Base-by-base conservation (phyloP, 495 filamentous ascomycete genomes). In the Rostrohypoxylon terebratum region DNA sequence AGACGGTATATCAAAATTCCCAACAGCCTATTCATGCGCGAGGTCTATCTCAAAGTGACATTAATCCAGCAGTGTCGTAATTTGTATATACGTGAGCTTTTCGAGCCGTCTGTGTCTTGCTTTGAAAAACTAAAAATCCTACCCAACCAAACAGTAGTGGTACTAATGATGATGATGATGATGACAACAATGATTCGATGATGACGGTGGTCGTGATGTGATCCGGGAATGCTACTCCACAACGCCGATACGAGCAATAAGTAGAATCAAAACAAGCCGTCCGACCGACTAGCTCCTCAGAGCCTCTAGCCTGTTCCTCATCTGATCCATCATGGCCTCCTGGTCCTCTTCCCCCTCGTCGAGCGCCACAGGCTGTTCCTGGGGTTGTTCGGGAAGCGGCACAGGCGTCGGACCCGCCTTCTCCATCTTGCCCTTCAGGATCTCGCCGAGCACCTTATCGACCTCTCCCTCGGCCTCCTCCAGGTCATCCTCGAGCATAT, bases 391-490 rank as follows among this genome's bases (percentile, higher is more conserved):
- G 62, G 89, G 87, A 62, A 90, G 80, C 23, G 87, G 88, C 68
- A 85, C 83, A 13, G 88, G 87, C 65, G 83, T 84, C 34, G 79
- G 70, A 20, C 87, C 87, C 14, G 90, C 89, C 80, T 90, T 90
- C 58, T 90, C 89, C 77, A 97, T 87, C 75, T 88, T 88, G 68
- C 93, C 93, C 78, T 93, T 92, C 58, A 98, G 77, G 20, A 98
- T 90, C 82, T 98, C 96, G 4, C 92, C 90, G 20, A 98, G 81
- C 16, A 97, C 90, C 85, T 96, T 96, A 69, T 97, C 96, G 14
- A 97, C 93, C 83, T 98, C 94, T 33, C 84, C 85, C 72, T 98
- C 94, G 4, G 91, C 94, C 83, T 97, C 94, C 40, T 94, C 91
- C 78, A 96, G 94, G 16, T 92, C 93, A 69, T 94, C 92, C 20